A percentile compares a stretch with the other conserved stretches of the same genome.
These are phyloP conservation scores for Phialophora chinensis DNA, from an alignment of 2,329 filamentous ascomycete species.

Conservation along the genomic window DNA sequence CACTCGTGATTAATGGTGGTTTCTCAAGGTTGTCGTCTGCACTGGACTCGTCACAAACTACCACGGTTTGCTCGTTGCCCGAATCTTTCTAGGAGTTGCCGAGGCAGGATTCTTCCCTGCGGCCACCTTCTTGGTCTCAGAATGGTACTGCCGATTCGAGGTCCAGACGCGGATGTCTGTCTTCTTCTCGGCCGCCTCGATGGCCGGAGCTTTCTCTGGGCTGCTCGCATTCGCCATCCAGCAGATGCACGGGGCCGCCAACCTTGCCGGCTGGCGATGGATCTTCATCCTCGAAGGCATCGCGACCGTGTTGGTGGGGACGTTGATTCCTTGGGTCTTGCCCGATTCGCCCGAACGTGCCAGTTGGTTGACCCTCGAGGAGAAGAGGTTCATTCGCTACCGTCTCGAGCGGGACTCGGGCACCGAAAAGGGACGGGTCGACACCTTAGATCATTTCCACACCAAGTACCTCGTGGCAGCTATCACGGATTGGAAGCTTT, in stretches of 20 bases:
- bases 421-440: constrained; percentile 26
- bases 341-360: constrained; percentile 54
- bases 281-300: constrained; percentile 59
- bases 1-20: neutral
- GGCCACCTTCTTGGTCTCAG: constrained; percentile 33
- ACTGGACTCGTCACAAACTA: constrained; percentile 45
- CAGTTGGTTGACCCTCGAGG: constrained; percentile 49
- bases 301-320: constrained; percentile 51
- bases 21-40: constrained; percentile 30
- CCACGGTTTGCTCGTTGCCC: constrained; percentile 52
- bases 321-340: constrained; percentile 49
- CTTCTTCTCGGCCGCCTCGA: constrained; percentile 52
- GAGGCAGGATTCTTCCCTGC: constrained; percentile 47
- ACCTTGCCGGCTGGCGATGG: constrained; percentile 53
- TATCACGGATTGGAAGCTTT: constrained; percentile 35
- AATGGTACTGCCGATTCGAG: constrained; percentile 53
- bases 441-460: constrained; percentile 38
- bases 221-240: constrained; percentile 58
- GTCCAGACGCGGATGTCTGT: constrained; percentile 52
- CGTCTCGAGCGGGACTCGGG: constrained; percentile 43
- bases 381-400: constrained; percentile 47
- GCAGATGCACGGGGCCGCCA: constrained; percentile 58
- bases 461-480: constrained; percentile 24
- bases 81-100: constrained; percentile 52
- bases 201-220: constrained; percentile 60